Evolutionary conservation across 2,329 filamentous ascomycete genomes (phyloP).

Genomic region (Coniochaeta hoffmannii): DNA sequence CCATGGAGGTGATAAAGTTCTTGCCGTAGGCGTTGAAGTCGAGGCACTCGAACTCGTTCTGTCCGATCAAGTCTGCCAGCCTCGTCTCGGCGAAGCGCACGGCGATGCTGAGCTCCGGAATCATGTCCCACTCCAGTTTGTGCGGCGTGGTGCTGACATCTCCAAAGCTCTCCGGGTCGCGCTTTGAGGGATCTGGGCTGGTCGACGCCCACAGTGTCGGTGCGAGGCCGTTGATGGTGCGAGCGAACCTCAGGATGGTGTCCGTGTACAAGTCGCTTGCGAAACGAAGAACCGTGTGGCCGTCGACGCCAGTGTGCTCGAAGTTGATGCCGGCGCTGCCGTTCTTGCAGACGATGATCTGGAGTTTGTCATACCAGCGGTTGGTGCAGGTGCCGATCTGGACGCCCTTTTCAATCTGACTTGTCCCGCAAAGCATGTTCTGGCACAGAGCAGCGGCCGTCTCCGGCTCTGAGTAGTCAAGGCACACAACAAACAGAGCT

Average conservation of each 20-base stretch:
- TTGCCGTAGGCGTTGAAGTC: conserved; percentile 89
- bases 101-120: conserved; percentile 82
- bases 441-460: conserved; percentile 82
- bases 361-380: conserved; percentile 97
- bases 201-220: conserved; percentile 86
- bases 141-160: conserved; percentile 90
- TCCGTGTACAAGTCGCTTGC: conserved; percentile 96
- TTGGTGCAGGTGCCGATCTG: conserved; percentile 98
- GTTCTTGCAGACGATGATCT: conserved; percentile 99
- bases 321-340: conserved; percentile 98
- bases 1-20: conserved; percentile 95
- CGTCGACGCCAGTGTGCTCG: conserved; percentile 95
- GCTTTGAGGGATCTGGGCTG: conserved; percentile 87
- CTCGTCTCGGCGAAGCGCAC: conserved; percentile 93
- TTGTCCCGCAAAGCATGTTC: conserved; percentile 97
- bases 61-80: conserved; percentile 86
- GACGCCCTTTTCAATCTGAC: conserved; percentile 82
- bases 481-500: conserved; percentile 82
- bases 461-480: conserved; percentile 84
- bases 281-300: conserved; percentile 92
- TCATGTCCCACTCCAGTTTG: conserved; percentile 97
- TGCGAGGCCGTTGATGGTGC: conserved; percentile 89
- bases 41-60: conserved; percentile 91
- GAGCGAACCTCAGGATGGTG: conserved; percentile 90
- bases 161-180: conserved; percentile 84